These are phyloP conservation scores for Aspergillus mulundensis DNA, from an alignment of 495 filamentous ascomycete species.

Conservation along the genomic window DNA sequence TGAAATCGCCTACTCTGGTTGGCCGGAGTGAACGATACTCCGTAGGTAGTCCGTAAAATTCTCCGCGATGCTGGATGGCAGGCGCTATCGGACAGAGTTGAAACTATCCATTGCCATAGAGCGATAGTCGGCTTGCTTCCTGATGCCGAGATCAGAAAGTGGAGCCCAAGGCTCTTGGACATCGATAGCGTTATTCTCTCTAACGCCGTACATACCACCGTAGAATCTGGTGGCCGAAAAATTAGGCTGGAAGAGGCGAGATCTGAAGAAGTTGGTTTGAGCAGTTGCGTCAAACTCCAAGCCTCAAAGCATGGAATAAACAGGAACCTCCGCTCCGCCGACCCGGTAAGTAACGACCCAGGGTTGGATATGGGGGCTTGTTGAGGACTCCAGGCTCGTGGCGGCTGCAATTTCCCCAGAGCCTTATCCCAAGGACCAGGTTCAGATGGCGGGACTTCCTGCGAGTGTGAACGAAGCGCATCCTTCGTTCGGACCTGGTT, in stretches of 20 bases:
- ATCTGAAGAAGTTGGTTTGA: too few relatives aligned
- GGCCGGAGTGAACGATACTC: too few relatives aligned
- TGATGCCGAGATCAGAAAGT: neutral
- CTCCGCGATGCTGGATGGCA: neutral
- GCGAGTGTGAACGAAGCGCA: neutral
- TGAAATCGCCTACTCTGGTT: neutral
- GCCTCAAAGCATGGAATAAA: neutral
- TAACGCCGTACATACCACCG: neutral
- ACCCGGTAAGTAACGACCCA: neutral
- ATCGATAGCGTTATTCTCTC: neutral
- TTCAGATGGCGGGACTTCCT: neutral
- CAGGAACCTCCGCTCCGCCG: slow-evolving; percentile 13
- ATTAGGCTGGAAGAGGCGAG: neutral
- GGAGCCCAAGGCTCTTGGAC: neutral
- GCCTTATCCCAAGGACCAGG: neutral
- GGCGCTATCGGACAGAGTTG: neutral
- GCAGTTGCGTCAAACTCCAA: too few relatives aligned
- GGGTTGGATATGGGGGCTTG: neutral
- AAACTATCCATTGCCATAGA: neutral
- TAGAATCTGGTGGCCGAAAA: neutral
- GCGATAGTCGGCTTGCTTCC: neutral
- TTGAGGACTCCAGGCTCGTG: neutral
- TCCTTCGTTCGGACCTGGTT: neutral
- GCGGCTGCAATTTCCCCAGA: neutral
- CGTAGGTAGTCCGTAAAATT: too few relatives aligned